Evolutionary conservation across 345 rosid genomes (phyloP).

Genomic region (Eucalyptus microcorys): DNA sequence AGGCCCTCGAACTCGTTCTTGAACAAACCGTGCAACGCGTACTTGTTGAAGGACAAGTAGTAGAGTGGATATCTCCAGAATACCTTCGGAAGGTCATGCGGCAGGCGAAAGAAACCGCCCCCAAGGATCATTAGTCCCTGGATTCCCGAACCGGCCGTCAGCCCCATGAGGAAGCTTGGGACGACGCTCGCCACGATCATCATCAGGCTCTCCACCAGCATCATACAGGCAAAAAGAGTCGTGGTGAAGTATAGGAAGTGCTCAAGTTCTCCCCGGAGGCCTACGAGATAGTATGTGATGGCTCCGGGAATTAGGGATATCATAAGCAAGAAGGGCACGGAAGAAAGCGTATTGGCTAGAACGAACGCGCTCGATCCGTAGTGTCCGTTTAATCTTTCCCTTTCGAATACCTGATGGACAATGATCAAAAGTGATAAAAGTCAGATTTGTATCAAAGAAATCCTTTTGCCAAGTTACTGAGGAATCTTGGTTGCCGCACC

Average conservation of each 20-base stretch:
- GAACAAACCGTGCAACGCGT: conserved; percentile 29
- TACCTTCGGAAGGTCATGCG: conserved; percentile 22
- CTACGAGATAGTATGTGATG: conserved; percentile 13
- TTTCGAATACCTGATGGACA: conserved; percentile 19
- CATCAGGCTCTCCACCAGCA: conserved; percentile 48
- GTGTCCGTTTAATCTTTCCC: conserved; percentile 51
- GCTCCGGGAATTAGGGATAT: conserved; percentile 35
- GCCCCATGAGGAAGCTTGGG: conserved; percentile 43
- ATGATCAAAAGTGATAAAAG: not conserved
- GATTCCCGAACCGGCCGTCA: conserved; percentile 39
- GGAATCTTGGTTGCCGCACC: not conserved
- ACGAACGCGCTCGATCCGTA: conserved; percentile 22
- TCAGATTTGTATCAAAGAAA: not conserved
- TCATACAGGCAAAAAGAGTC: conserved; percentile 19
- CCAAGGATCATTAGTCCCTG: conserved; percentile 37
- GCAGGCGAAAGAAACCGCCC: conserved; percentile 43
- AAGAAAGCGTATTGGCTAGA: conserved; percentile 24
- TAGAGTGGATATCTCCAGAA: conserved; percentile 36
- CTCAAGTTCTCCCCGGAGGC: conserved; percentile 15
- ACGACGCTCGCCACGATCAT: conserved; percentile 39
- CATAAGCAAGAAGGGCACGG: conserved; percentile 20
- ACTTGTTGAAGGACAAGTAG: conserved; percentile 35
- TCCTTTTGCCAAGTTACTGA: not conserved
- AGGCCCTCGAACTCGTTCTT: conserved; percentile 44
- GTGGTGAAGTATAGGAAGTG: conserved; percentile 19